Conservation (phyloP, 83 land plant species). For the Picea abies region DNA sequence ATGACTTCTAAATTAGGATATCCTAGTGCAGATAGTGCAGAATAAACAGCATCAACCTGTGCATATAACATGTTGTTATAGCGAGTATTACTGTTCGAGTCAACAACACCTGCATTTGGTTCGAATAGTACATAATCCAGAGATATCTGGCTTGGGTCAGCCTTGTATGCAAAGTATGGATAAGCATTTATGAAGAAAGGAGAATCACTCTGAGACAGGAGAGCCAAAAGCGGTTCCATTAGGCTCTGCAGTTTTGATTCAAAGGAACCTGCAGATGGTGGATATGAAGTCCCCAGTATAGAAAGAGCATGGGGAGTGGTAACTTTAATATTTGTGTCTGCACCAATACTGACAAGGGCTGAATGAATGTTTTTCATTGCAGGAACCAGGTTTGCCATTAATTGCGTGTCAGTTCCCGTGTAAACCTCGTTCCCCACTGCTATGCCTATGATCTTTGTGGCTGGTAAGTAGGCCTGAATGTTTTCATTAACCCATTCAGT, state of each 20-base stretch:
- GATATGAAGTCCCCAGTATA: conserved; percentile 54
- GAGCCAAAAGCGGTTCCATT: conserved; percentile 48
- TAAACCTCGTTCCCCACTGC: conserved; percentile 69
- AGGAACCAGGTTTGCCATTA: conserved; percentile 46
- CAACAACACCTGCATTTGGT: conserved; percentile 45
- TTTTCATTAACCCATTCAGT: conserved; percentile 49
- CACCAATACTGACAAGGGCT: conserved; percentile 41
- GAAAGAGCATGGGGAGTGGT: conserved; percentile 62
- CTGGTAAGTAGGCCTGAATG: conserved; percentile 57
- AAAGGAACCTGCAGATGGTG: conserved; percentile 74
- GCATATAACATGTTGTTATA: conserved; percentile 85
- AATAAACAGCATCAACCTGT: conserved; percentile 72
- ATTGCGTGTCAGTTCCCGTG: conserved; percentile 24
- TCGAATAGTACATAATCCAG: conserved; percentile 60
- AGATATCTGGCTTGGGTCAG: conserved; percentile 35
- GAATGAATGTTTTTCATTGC: conserved; percentile 66
- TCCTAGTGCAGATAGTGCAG: conserved; percentile 66
- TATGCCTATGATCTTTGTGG: conserved; percentile 56
- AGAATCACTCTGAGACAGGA: conserved; percentile 54
- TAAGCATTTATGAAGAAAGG: conserved; percentile 77
- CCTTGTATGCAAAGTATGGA: conserved; percentile 79
- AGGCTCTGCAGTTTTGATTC: conserved; percentile 22
- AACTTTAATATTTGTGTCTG: too few species aligned
- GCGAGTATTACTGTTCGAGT: conserved; percentile 32
- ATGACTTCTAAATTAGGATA: conserved; percentile 33